Evolutionary conservation across 148 eudicot genomes (phyloP).

Genomic region (Rhododendron molle): DNA sequence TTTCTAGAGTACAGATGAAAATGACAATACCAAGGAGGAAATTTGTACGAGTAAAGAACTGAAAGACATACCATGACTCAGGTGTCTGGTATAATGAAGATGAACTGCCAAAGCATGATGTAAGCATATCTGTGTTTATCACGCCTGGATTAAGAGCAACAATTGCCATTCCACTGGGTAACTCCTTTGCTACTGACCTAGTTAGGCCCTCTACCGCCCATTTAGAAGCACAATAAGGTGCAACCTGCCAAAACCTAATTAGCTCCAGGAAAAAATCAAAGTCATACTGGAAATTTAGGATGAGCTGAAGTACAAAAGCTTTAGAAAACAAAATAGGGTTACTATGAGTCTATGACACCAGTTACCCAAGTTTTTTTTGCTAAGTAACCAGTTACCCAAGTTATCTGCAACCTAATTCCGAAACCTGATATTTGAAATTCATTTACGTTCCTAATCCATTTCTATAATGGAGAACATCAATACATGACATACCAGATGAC

Average conservation of each 20-base stretch:
- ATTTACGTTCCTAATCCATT: background rate
- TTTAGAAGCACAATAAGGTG: constrained; percentile 98
- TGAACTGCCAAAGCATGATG: constrained; percentile 84
- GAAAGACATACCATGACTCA: constrained; percentile 60
- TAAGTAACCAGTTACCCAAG: background rate
- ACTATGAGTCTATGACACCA: background rate
- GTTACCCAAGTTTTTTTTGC: too few relatives aligned
- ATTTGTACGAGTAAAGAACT: background rate
- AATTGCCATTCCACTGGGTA: constrained; percentile 71
- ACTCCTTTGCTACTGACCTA: constrained; percentile 84
- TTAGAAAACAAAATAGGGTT: background rate
- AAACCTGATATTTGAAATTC: background rate
- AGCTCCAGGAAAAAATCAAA: constrained; percentile 2
- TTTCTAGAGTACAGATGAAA: background rate
- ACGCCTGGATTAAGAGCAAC: constrained; percentile 87
- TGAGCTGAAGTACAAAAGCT: background rate
- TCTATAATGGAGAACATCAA: background rate
- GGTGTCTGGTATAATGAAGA: constrained; percentile 73
- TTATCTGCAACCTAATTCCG: background rate
- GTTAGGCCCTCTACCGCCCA: constrained; percentile 96
- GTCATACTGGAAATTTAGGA: background rate
- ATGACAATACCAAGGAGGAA: background rate
- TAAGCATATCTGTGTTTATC: constrained; percentile 88
- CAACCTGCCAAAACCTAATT: constrained; percentile 47
- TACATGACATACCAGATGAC: background rate